Conservation (phyloP, 495 filamentous ascomycete species). For the Jackrogersella minutella region DNA sequence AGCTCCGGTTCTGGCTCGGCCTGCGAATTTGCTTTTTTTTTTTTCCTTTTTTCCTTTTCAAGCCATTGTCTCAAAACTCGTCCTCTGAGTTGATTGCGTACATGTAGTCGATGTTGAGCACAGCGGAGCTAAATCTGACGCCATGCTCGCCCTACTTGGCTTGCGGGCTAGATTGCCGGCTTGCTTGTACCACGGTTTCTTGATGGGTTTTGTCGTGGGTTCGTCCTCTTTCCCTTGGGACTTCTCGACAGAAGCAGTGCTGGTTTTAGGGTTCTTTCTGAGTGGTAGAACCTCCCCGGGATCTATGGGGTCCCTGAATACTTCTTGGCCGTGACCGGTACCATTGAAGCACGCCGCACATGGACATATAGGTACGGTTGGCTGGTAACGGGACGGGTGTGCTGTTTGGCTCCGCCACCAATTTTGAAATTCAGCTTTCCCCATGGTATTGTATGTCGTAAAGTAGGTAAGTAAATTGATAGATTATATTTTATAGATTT, state of each 20-base stretch:
- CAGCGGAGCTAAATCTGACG: constrained; percentile 38
- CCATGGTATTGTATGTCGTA: constrained; percentile 12
- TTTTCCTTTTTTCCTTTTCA: background rate
- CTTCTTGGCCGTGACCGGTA: constrained; percentile 29
- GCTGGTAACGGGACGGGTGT: constrained; percentile 24
- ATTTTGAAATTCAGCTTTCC: constrained; percentile 32
- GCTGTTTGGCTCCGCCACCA: constrained; percentile 41
- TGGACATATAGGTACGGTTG: constrained; percentile 38
- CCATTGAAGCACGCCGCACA: constrained; percentile 45
- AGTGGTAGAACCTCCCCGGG: constrained; percentile 23
- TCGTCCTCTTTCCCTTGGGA: constrained; percentile 5
- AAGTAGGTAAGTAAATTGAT: background rate
- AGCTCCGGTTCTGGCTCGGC: background rate
- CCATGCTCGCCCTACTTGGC: constrained; percentile 30
- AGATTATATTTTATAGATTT: background rate
- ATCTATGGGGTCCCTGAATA: constrained; percentile 29
- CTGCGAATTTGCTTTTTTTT: background rate
- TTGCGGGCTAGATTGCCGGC: constrained; percentile 10
- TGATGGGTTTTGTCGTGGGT: background rate
- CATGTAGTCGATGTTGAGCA: constrained; percentile 19
- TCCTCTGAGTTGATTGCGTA: constrained; percentile 14
- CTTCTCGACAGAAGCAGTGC: background rate
- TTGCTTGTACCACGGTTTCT: constrained; percentile 37
- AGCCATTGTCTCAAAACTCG: constrained; percentile 14
- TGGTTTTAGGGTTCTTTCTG: constrained; percentile 2